Conservation (phyloP, 1,139 yeast species). For the Pichia sp. region DNA sequence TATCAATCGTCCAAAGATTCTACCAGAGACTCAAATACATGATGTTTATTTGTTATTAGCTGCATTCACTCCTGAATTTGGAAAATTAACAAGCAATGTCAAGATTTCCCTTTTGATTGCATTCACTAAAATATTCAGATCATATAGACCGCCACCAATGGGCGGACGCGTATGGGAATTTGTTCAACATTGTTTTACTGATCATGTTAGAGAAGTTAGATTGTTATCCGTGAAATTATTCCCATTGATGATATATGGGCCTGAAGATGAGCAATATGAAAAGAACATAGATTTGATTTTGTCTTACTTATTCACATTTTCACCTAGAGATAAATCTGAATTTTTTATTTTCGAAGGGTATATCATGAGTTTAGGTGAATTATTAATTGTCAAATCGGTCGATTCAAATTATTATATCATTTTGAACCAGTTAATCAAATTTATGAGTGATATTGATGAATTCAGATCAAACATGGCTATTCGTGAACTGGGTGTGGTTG, state of each 20-base stretch:
- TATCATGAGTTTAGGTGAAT: constrained; percentile 56
- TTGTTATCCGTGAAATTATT: constrained; percentile 46
- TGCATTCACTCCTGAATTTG: constrained; percentile 25
- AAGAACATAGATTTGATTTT: constrained; percentile 40
- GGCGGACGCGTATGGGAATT: constrained; percentile 30
- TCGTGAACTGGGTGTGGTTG: constrained; percentile 51
- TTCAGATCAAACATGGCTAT: constrained; percentile 65
- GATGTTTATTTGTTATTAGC: constrained; percentile 21
- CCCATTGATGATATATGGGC: constrained; percentile 43
- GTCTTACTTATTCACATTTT: constrained; percentile 37
- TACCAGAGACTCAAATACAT: constrained; percentile 13
- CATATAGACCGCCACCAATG: constrained; percentile 44
- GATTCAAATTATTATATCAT: constrained; percentile 66
- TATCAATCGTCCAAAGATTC: constrained; percentile 31
- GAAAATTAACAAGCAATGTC: too few relatives aligned
- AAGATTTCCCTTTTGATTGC: constrained; percentile 44
- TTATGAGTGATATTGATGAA: constrained; percentile 57
- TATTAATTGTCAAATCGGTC: constrained; percentile 50
- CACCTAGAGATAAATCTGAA: constrained; percentile 27
- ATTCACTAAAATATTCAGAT: constrained; percentile 46
- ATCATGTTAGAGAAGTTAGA: constrained; percentile 51
- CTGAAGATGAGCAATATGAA: constrained; percentile 36
- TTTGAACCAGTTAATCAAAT: constrained; percentile 56
- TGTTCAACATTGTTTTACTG: constrained; percentile 29
- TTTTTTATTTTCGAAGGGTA: constrained; percentile 61